Base-by-base conservation (phyloP, 2,329 filamentous ascomycete genomes). In the Rhynchosporium graminicola region DNA sequence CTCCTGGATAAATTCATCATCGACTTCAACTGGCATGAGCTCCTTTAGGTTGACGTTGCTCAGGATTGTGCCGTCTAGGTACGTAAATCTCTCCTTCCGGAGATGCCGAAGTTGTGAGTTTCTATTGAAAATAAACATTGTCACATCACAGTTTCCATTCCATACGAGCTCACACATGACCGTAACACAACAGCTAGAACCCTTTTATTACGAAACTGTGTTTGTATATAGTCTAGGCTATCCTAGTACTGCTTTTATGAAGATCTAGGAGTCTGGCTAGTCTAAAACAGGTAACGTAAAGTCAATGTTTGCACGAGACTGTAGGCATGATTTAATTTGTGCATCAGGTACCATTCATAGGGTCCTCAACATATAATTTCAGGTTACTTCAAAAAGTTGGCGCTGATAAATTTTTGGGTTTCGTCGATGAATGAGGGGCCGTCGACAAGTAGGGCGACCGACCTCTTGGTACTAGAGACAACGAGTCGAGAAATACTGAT, bases 181-280 rank as follows among this genome's bases (percentile, higher is more conserved):
- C 66, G 46, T 76, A 76, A 15, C 76, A 76, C 8, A 73, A 68
- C 12, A 76, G 61, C 73, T 74, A 77, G 46, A 76, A 77, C 0
- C 70, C 75, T 61, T 75, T 77, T 20, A 56, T 76, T 76, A 10
- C 76, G 66, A 3, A 76, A 64, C 47, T 77, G 75, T 0, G 69
- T 72, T 56, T 77, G 74, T 13, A 76, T 73, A 40, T 64, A 68
- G 45, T 74, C 73, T 2, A 74, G 65, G 0, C 72, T 73, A 10
- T 68, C 68, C 52, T 76, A 76, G 15, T 72, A 0, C 72, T 70
- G 0, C 75, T 68, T 2, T 68, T 65, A 56, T 76, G 76, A 2
- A 77, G 43, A 2, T 71, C 72, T 1, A 76, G 59, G 0, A 77
- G 60, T 1, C 75, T 69, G 0, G 72, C 74, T 6, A 77, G 65